Conservation (phyloP, 345 rosid genomes). For the Turnera subulata region DNA sequence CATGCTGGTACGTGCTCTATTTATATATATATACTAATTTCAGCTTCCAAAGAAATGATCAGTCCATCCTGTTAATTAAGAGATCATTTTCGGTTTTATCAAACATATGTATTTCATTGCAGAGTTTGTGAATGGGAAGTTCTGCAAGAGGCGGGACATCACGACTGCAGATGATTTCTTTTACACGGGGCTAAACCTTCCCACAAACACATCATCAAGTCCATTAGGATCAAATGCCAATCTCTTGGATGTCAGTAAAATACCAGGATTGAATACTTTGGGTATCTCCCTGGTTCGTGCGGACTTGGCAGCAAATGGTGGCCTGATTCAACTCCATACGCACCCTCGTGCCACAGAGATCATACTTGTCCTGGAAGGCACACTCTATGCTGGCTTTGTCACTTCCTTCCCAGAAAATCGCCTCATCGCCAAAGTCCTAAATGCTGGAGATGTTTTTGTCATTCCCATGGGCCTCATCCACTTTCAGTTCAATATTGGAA, state of each 20-base stretch:
- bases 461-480: conserved; percentile 15
- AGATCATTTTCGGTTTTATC: no score
- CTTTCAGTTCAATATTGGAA: conserved; percentile 20
- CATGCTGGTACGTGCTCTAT: neutral
- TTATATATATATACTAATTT: no score
- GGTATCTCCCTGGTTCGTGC: conserved; percentile 9
- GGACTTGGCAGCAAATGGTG: conserved; percentile 7
- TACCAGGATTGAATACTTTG: conserved; percentile 13
- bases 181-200: conserved; percentile 1
- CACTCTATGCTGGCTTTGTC: conserved; percentile 15
- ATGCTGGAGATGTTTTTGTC: conserved; percentile 14
- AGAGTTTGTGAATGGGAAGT: conserved; percentile 11
- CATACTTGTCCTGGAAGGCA: conserved; percentile 11
- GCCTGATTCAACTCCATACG: conserved; percentile 3
- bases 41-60: no score
- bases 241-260: neutral
- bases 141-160: conserved; percentile 3
- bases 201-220: neutral
- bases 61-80: no score
- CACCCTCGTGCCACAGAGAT: conserved; percentile 22
- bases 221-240: conserved; percentile 9
- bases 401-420: conserved; percentile 11
- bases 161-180: conserved; percentile 2
- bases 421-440: conserved; percentile 9
- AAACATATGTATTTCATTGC: neutral